Evolutionary conservation across 2,329 filamentous ascomycete species (phyloP).

Genomic region (Pseudogymnoascus sp.): DNA sequence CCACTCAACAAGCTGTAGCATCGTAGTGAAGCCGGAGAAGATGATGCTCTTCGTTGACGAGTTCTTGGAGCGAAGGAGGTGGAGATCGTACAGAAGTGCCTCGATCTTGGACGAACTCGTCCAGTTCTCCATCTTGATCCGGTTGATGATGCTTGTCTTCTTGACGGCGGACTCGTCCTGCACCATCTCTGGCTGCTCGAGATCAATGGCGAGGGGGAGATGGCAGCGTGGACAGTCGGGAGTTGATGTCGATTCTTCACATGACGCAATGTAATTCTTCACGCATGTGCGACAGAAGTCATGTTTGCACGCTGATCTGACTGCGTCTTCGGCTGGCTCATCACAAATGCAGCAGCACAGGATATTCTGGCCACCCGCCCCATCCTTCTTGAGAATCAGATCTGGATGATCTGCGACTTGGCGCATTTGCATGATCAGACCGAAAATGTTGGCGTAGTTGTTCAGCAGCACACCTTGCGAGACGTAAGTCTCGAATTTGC

Average conservation of each 20-base stretch:
- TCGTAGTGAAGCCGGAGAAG: slow-evolving; percentile 94
- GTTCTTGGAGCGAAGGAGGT: slow-evolving; percentile 84
- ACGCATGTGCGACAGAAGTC: slow-evolving; percentile 82
- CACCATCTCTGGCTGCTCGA: slow-evolving; percentile 91
- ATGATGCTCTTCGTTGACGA: slow-evolving; percentile 94
- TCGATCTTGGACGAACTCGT: slow-evolving; percentile 98
- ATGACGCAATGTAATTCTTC: slow-evolving; percentile 70
- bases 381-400: slow-evolving; percentile 80
- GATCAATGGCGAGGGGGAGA: slow-evolving; percentile 79
- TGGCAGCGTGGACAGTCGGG: slow-evolving; percentile 85
- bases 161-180: slow-evolving; percentile 81
- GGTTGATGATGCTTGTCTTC: slow-evolving; percentile 96
- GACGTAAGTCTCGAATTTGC: slow-evolving; percentile 93
- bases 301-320: slow-evolving; percentile 85
- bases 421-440: slow-evolving; percentile 98
- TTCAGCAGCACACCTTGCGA: slow-evolving; percentile 88
- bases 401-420: slow-evolving; percentile 97
- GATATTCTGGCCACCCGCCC: slow-evolving; percentile 79
- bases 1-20: slow-evolving; percentile 97
- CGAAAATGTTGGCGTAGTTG: slow-evolving; percentile 98
- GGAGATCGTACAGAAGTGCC: slow-evolving; percentile 87
- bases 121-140: slow-evolving; percentile 98
- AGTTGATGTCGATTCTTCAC: slow-evolving; percentile 52
- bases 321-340: slow-evolving; percentile 88
- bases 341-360: slow-evolving; percentile 93